These are phyloP conservation scores for Pinus albicaulis DNA, from an alignment of 75 land plant species.

Conservation along the genomic window DNA sequence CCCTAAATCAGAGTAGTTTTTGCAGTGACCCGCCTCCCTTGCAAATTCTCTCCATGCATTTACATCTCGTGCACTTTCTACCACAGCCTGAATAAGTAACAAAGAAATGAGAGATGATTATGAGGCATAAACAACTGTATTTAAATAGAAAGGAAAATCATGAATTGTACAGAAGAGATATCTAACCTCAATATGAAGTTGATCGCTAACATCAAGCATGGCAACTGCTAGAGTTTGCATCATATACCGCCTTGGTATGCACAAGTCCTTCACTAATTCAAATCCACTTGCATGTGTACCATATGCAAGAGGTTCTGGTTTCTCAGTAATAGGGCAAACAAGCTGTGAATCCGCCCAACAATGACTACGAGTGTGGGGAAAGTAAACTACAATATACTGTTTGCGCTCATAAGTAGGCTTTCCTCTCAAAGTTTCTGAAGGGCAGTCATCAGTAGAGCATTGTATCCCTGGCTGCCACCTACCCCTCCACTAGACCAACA, in stretches of 20 bases:
- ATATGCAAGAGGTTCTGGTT: conserved; percentile 74
- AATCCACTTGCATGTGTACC: conserved; percentile 61
- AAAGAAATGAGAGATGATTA: not conserved
- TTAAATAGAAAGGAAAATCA: not conserved
- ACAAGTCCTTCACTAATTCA: conserved; percentile 65
- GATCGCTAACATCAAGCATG: conserved; percentile 84
- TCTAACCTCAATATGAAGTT: conserved; percentile 61
- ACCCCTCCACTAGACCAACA: conserved; percentile 81
- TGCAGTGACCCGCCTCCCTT: conserved; percentile 62
- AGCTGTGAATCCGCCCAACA: conserved; percentile 79
- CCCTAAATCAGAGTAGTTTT: conserved; percentile 72
- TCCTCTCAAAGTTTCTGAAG: conserved; percentile 59
- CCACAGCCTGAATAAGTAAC: conserved; percentile 55
- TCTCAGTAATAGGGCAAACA: conserved; percentile 62
- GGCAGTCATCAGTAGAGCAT: conserved; percentile 80
- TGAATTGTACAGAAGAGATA: conserved; percentile 2
- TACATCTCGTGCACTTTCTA: conserved; percentile 67
- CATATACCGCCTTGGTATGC: conserved; percentile 56
- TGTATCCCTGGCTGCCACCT: conserved; percentile 93
- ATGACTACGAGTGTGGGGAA: conserved; percentile 59
- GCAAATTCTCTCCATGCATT: conserved; percentile 84
- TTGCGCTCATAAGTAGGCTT: conserved; percentile 87
- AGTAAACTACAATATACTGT: conserved; percentile 65
- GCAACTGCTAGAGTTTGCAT: conserved; percentile 70
- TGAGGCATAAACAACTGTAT: not conserved